These are phyloP conservation scores for Lathyrus aphaca DNA, from an alignment of 306 rosid genomes.

Conservation along the genomic window DNA sequence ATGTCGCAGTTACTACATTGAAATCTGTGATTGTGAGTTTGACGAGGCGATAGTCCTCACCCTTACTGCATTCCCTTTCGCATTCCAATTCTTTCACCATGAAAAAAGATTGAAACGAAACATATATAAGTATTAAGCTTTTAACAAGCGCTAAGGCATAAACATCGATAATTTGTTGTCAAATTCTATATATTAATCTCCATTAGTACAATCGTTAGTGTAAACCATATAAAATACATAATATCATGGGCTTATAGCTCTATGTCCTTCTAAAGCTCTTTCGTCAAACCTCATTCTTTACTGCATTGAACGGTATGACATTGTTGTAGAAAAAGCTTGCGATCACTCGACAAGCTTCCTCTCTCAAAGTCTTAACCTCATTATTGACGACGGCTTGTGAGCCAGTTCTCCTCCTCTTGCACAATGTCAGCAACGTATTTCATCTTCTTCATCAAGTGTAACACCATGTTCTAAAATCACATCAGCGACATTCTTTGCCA, in stretches of 20 bases:
- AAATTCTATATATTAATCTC: not conserved
- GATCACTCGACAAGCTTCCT: not conserved
- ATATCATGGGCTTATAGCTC: not conserved
- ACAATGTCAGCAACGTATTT: too few species aligned
- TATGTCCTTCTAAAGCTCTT: conserved; percentile 2
- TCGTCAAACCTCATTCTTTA: not conserved
- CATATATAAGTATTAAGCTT: conserved; percentile 8
- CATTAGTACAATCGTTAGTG: too few species aligned
- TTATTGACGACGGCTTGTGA: not conserved
- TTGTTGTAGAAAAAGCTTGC: conserved; percentile 10
- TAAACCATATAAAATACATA: too few species aligned
- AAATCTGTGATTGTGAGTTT: conserved; percentile 87
- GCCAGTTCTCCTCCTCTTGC: not conserved
- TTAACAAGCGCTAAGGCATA: not conserved
- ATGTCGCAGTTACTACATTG: conserved; percentile 51
- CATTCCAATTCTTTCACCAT: conserved; percentile 64
- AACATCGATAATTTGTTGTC: not conserved
- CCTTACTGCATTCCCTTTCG: conserved; percentile 19
- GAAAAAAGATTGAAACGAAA: conserved; percentile 28
- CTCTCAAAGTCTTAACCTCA: conserved; percentile 3
- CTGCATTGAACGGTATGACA: not conserved
- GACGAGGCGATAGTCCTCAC: conserved; percentile 67
- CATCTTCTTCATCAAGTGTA: not conserved
- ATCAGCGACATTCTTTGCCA: not conserved
- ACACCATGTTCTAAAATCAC: not conserved